phyloP scores from a whole-genome alignment of 331 rosid genomes.

The Rhamnella rubrinervis region DNA sequence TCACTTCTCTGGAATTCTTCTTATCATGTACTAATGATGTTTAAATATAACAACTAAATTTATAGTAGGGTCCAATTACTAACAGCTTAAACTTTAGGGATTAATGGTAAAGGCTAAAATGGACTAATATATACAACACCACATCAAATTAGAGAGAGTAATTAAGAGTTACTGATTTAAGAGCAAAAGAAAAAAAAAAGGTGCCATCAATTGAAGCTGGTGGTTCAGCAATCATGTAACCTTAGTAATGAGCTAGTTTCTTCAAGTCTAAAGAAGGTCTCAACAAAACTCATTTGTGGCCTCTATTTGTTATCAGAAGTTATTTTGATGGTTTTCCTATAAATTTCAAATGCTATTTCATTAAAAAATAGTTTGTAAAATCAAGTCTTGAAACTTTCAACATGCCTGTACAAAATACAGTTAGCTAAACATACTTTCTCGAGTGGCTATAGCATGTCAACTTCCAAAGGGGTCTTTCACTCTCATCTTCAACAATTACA shows the following conservation, averaged over 20 bases:
- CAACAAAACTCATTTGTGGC: not conserved
- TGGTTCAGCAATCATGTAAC: not conserved
- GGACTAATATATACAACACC: not conserved
- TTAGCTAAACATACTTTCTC: conserved; percentile 51
- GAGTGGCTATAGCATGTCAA: conserved; percentile 84
- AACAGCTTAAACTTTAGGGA: too few relatives aligned
- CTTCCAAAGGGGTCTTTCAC: conserved; percentile 85
- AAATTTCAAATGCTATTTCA: not conserved
- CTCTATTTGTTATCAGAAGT: not conserved
- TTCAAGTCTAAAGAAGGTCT: too few relatives aligned
- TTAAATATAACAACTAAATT: too few relatives aligned
- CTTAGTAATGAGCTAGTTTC: not conserved
- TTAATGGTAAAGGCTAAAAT: too few relatives aligned
- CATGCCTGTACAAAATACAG: not conserved
- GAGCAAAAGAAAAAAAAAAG: too few relatives aligned
- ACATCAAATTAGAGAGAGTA: too few relatives aligned
- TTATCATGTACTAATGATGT: too few relatives aligned
- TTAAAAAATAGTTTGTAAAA: not conserved
- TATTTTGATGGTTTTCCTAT: not conserved
- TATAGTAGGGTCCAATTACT: too few relatives aligned
- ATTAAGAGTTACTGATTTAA: too few relatives aligned
- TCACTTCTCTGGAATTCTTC: too few relatives aligned
- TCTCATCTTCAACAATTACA: conserved; percentile 61
- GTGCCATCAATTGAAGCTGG: not conserved
- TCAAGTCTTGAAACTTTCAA: not conserved